These are phyloP conservation scores for Fusarium phyllophilum DNA, from an alignment of 2,329 filamentous ascomycete species.

Conservation along the genomic window DNA sequence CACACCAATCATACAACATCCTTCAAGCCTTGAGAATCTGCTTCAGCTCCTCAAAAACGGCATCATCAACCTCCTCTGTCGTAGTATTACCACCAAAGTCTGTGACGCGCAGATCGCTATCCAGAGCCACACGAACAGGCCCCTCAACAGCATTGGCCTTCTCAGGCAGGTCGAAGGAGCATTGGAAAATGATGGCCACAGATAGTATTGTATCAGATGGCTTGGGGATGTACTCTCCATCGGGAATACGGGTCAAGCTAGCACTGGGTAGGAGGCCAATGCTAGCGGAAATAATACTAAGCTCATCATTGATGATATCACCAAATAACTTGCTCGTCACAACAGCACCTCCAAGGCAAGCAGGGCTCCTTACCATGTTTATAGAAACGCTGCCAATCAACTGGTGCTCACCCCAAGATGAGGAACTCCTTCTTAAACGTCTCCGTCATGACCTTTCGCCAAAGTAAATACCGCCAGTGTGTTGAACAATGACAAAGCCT, in stretches of 20 bases:
- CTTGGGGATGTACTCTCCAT: conserved; percentile 69
- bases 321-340: conserved; percentile 95
- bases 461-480: conserved; percentile 96
- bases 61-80: conserved; percentile 81
- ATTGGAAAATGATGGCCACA: conserved; percentile 94
- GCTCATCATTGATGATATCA: conserved; percentile 96
- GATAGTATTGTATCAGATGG: conserved; percentile 79
- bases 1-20: neutral
- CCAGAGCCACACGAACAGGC: conserved; percentile 82
- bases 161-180: conserved; percentile 82
- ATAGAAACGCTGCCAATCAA: conserved; percentile 97
- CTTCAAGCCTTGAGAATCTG: conserved; percentile 66
- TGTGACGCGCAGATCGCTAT: conserved; percentile 79
- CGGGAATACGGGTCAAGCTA: conserved; percentile 84
- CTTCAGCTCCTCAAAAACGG: conserved; percentile 76
- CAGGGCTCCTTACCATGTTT: conserved; percentile 95
- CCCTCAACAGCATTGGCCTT: conserved; percentile 84
- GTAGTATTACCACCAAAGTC: conserved; percentile 83
- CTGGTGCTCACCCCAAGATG: conserved; percentile 86
- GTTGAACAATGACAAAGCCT: conserved; percentile 91
- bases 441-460: conserved; percentile 87
- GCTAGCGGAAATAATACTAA: conserved; percentile 90
- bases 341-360: conserved; percentile 86
- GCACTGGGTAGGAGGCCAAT: conserved; percentile 90
- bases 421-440: conserved; percentile 88